Evolutionary conservation across 208 protist genomes (phyloP).

Genomic region (Leishmania amazonensis): DNA sequence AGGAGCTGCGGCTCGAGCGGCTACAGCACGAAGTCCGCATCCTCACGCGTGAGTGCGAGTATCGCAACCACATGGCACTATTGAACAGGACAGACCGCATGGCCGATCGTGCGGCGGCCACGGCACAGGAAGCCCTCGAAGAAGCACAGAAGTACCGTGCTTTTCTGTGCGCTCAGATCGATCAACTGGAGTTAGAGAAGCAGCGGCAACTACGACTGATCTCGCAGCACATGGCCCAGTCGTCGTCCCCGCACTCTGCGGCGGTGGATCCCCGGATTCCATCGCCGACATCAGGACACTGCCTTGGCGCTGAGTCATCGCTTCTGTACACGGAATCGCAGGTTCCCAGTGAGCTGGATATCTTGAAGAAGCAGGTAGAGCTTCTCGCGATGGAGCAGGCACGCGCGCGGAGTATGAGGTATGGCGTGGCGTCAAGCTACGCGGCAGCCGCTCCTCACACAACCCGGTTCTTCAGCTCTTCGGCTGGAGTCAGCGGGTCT

Average conservation of each 20-base stretch:
- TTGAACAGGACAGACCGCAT: conserved; percentile 32
- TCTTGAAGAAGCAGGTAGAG: conserved; percentile 54
- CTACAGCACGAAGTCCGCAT: conserved; percentile 50
- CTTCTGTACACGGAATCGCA: neutral
- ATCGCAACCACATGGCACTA: conserved; percentile 33
- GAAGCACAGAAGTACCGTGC: conserved; percentile 44
- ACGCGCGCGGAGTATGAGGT: conserved; percentile 28
- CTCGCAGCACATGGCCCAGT: conserved; percentile 16
- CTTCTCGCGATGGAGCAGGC: conserved; percentile 53
- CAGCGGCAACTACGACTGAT: conserved; percentile 37
- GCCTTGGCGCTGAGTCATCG: neutral
- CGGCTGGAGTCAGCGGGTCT: neutral
- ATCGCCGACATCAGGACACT: neutral
- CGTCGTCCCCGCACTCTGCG: neutral
- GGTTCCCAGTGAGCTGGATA: conserved; percentile 48
- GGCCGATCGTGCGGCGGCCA: conserved; percentile 29
- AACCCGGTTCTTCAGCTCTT: neutral
- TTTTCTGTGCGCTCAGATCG: conserved; percentile 32
- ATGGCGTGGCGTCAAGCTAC: neutral
- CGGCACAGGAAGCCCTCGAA: conserved; percentile 32
- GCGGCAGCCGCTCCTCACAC: neutral
- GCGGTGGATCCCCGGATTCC: neutral
- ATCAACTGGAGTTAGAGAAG: conserved; percentile 27
- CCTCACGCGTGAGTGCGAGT: conserved; percentile 48
- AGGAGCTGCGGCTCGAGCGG: conserved; percentile 48